Evolutionary conservation across 345 rosid species (phyloP).

Genomic region (Populus ilicifolia): DNA sequence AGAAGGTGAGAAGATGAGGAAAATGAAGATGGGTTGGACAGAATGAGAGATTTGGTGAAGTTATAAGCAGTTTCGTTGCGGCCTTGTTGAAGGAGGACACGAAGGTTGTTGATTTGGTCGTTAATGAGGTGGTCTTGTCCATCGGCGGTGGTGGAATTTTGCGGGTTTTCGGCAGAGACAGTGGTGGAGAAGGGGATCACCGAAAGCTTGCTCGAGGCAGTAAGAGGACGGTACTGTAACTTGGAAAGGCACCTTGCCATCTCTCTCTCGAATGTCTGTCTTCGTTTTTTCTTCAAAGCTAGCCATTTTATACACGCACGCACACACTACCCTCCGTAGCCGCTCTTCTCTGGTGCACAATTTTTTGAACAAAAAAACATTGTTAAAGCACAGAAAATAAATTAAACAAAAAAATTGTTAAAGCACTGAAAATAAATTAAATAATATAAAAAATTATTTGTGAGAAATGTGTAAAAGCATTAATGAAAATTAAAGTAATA

Average conservation of each 20-base stretch:
- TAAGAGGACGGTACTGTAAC: not conserved
- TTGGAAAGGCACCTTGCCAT: not conserved
- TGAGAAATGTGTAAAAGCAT: too few relatives aligned
- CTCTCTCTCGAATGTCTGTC: not conserved
- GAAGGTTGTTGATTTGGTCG: conserved; percentile 41
- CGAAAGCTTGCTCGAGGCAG: too few relatives aligned
- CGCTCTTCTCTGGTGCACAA: too few relatives aligned
- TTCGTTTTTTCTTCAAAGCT: too few relatives aligned
- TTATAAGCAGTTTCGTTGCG: conserved; percentile 42
- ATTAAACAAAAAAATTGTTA: too few relatives aligned
- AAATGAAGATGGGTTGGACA: conserved; percentile 33
- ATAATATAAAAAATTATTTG: too few relatives aligned
- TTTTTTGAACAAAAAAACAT: too few relatives aligned
- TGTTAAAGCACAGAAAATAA: too few relatives aligned
- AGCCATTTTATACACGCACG: too few relatives aligned
- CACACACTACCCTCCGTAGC: too few relatives aligned
- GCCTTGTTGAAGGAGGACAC: conserved; percentile 52
- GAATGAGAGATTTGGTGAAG: conserved; percentile 40
- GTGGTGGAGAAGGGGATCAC: not conserved
- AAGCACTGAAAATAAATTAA: too few relatives aligned
- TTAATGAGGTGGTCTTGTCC: conserved; percentile 28
- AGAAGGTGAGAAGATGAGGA: conserved; percentile 47
- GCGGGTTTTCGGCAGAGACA: not conserved
- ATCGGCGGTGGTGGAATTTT: not conserved
- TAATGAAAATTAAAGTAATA: too few relatives aligned